These are phyloP conservation scores for Ganoderma sp. DNA, from an alignment of 1,284 basidiomycete genomes.

Conservation along the genomic window DNA sequence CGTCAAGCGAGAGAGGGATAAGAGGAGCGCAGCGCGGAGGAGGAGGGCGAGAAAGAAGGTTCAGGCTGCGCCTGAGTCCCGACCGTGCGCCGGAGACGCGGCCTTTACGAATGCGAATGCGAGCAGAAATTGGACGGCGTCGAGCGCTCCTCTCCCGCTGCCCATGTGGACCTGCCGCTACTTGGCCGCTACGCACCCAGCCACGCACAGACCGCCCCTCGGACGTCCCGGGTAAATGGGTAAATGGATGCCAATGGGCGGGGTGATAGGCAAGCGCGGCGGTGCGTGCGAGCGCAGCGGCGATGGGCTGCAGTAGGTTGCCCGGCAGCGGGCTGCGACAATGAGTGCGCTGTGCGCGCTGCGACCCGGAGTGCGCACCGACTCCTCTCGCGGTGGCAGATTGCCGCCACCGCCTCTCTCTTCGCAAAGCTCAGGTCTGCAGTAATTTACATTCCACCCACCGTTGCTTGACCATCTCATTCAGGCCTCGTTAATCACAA, in stretches of 20 bases:
- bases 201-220: background rate
- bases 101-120: background rate
- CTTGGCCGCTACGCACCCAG: background rate
- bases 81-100: background rate
- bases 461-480: background rate
- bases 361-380: background rate
- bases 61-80: background rate
- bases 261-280: background rate
- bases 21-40: constrained; percentile 4
- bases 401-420: background rate
- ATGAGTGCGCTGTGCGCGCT: background rate
- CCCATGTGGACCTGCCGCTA: background rate
- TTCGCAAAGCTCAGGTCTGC: too few relatives aligned
- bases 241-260: background rate
- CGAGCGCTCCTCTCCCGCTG: background rate
- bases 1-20: background rate
- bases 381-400: background rate
- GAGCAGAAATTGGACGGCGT: background rate
- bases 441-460: too few relatives aligned
- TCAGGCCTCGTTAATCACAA: background rate
- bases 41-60: background rate
- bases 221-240: background rate
- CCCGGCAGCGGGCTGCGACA: background rate
- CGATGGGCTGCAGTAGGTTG: background rate
- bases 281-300: background rate